A percentile compares a stretch with the other conserved stretches of the same genome.
Conservation (phyloP, 139 green algal species). For the Nannochloris sp. region DNA sequence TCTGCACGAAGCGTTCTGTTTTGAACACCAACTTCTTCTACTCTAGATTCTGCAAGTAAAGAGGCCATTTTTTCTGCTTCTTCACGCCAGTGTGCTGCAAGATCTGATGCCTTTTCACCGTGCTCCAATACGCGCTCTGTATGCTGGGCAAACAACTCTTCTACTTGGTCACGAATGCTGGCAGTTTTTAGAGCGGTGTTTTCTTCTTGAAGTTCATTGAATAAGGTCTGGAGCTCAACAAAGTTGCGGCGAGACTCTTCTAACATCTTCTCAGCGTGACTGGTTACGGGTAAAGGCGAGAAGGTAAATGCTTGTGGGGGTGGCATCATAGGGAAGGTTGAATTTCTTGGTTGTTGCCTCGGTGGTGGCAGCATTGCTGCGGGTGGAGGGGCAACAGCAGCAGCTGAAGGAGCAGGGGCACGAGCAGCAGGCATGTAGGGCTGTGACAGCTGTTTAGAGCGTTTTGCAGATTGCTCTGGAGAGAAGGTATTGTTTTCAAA, state of each 20-base stretch:
- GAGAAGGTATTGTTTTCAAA: too few relatives aligned
- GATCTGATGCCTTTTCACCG: conserved; percentile 3
- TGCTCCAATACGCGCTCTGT: conserved; percentile 18
- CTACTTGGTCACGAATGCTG: conserved; percentile 23
- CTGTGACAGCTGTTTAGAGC: too few relatives aligned
- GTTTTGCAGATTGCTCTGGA: too few relatives aligned
- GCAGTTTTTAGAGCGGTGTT: conserved; percentile 22
- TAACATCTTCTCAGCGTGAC: not conserved
- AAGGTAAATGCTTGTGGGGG: too few relatives aligned
- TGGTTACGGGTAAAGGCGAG: too few relatives aligned
- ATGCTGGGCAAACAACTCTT: conserved; percentile 23
- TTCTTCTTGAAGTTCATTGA: conserved; percentile 8
- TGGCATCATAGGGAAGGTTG: too few relatives aligned
- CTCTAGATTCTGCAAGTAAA: not conserved
- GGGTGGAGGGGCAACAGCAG: not conserved
- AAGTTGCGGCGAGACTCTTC: not conserved
- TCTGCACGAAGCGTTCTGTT: not conserved
- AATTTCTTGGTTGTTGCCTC: too few relatives aligned
- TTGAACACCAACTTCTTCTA: not conserved
- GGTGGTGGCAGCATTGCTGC: too few relatives aligned
- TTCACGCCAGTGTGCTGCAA: conserved; percentile 18
- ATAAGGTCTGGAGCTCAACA: conserved; percentile 1
- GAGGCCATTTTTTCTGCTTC: conserved; percentile 7
- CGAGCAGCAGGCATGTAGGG: not conserved
- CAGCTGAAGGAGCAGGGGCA: not conserved